Evolutionary conservation across 441 rosid genomes (phyloP), one percentile per base, ranked within the genome.

Genomic region (Populus hybrid): DNA sequence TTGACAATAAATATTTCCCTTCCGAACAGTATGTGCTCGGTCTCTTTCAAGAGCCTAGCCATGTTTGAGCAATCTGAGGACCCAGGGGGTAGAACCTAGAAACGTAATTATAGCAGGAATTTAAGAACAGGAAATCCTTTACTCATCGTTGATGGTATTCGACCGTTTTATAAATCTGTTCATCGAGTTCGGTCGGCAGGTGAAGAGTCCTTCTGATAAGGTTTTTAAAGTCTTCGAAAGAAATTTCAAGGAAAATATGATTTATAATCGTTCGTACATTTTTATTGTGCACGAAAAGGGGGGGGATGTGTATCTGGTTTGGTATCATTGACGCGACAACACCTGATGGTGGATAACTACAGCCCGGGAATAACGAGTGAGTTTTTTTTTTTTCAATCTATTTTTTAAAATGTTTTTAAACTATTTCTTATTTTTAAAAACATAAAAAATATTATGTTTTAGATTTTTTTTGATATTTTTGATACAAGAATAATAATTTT

Each of bases 131-230:
- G 53, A 11, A 46, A 46, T 30, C 32, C 32, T 30, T 30, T 30
- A 3, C 32, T 30, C 32, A 30, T 30, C 7, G 21, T 53, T 6
- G 61, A 53, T 53, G 61, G n/a, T 16, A 18, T 53, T 53, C 61
- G 61, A 53, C 61, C 61, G 61, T 32, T 69, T 32, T 18, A 8
- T 70, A 21, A 70, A 70, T 21, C 5, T 18, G 3, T 69, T 1
- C 0, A n/a, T 36, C 63, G 74, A 42, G 73, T 77, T 72, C 57
- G 79, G 78, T 78, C 73, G 57, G 76, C 67, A 18, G 81, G 53
- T 75, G 61, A 72, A n/a, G 57, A 30, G 68, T 68, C 73, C 67
- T 30, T 40, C 30, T 35, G 36, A 67, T 78, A 72, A 73, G 74
- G 71, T 80, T 9, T 26, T 61, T 3, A 65, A 19, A 34, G 69